Evolutionary conservation across 225 moss, liverwort and hornwort species (phyloP).

Genomic region (Neckera pumila): DNA sequence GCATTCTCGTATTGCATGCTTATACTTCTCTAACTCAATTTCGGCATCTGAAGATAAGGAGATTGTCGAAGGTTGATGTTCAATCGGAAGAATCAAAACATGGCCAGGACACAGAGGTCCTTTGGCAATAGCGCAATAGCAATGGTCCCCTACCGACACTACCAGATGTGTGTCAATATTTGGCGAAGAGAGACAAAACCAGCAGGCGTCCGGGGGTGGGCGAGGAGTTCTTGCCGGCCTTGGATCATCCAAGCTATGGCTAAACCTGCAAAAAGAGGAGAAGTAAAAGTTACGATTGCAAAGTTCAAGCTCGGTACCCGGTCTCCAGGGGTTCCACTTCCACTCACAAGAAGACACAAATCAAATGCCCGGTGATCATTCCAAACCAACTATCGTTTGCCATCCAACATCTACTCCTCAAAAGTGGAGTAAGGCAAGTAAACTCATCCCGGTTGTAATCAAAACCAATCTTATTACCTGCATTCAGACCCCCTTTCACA

Average conservation of each 20-base stretch:
- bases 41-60: conserved; percentile 48
- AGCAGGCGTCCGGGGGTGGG: conserved; percentile 75
- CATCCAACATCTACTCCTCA: neutral
- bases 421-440: neutral
- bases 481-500: conserved; percentile 86
- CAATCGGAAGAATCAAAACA: conserved; percentile 83
- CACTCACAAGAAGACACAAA: neutral
- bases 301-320: neutral
- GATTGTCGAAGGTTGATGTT: conserved; percentile 83
- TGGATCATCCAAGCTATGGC: conserved; percentile 74
- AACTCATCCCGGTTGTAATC: neutral
- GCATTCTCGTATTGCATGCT: conserved; percentile 60
- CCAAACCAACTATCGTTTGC: neutral
- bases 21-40: conserved; percentile 67
- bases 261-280: conserved; percentile 42
- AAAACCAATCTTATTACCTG: conserved; percentile 38
- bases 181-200: conserved; percentile 99
- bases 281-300: neutral
- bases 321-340: neutral
- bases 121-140: conserved; percentile 60
- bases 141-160: conserved; percentile 89
- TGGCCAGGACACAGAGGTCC: conserved; percentile 82
- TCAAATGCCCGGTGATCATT: neutral
- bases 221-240: conserved; percentile 48
- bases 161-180: conserved; percentile 81